Conservation (phyloP, 371 early-diverging fungal genomes). For the Paraphysoderma sedebokerense region DNA sequence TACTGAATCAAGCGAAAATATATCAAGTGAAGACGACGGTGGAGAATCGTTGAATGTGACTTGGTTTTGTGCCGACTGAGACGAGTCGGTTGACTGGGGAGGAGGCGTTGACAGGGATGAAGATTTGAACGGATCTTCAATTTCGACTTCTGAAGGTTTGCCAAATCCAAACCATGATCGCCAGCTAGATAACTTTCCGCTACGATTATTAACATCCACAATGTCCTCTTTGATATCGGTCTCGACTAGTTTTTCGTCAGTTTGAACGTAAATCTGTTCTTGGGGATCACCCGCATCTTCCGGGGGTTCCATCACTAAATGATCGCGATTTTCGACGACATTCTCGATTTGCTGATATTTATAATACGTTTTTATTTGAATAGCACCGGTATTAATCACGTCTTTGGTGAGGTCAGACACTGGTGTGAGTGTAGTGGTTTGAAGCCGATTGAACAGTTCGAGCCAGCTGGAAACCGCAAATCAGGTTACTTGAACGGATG, state of each 20-base stretch:
- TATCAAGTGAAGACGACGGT: background rate
- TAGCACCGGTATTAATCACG: slow-evolving; percentile 40
- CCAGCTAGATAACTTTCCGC: no score
- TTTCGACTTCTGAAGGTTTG: no score
- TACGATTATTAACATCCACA: no score
- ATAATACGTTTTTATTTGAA: slow-evolving; percentile 44
- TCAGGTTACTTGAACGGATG: background rate
- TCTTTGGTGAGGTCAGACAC: slow-evolving; percentile 25
- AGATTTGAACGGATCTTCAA: no score
- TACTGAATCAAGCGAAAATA: background rate
- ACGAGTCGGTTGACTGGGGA: background rate
- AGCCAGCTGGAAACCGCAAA: slow-evolving; percentile 9
- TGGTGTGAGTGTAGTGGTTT: slow-evolving; percentile 32
- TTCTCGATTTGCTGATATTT: slow-evolving; percentile 30
- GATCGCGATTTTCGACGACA: no score
- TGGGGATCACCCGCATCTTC: no score
- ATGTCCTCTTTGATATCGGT: no score
- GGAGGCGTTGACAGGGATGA: no score
- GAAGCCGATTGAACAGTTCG: slow-evolving; percentile 44
- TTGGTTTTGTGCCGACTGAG: background rate
- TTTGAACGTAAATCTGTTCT: no score
- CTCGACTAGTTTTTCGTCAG: no score
- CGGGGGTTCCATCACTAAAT: no score
- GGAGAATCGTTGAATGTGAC: background rate
- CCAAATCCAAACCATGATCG: no score